These are phyloP conservation scores for Batkoa obscura DNA, from an alignment of 371 early-diverging fungal genomes.

Conservation along the genomic window DNA sequence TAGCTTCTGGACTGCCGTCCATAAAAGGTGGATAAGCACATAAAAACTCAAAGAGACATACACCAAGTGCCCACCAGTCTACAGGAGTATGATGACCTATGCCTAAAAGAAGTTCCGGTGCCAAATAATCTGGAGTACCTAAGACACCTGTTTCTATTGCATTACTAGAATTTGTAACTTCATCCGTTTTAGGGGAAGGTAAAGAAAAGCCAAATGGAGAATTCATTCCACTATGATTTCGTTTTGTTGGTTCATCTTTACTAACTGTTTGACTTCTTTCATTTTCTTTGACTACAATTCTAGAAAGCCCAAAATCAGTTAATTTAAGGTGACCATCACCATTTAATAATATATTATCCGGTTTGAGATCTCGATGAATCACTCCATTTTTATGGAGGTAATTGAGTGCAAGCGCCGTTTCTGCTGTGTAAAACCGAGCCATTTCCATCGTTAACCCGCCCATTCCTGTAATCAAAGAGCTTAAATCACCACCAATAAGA, in stretches of 20 bases:
- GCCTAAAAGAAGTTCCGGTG: slow-evolving; percentile 86
- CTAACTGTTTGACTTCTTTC: too few species aligned
- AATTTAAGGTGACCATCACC: slow-evolving; percentile 71
- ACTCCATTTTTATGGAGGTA: slow-evolving; percentile 68
- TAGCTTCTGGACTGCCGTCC: slow-evolving; percentile 55
- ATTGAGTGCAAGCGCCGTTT: slow-evolving; percentile 72
- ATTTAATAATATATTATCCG: slow-evolving; percentile 63
- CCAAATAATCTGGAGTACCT: slow-evolving; percentile 95
- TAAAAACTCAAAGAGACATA: slow-evolving; percentile 75
- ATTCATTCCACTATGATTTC: too few species aligned
- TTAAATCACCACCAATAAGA: slow-evolving; percentile 89
- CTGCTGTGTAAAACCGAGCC: slow-evolving; percentile 75
- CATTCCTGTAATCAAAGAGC: slow-evolving; percentile 53
- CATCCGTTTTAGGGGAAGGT: slow-evolving; percentile 4
- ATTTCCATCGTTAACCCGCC: slow-evolving; percentile 60
- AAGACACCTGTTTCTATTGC: slow-evolving; percentile 9
- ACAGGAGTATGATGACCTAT: slow-evolving; percentile 66
- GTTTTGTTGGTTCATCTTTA: too few species aligned
- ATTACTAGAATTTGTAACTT: neutral
- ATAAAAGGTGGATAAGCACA: slow-evolving; percentile 78
- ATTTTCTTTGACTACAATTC: slow-evolving; percentile 25
- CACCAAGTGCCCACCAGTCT: slow-evolving; percentile 89
- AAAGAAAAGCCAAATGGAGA: too few species aligned
- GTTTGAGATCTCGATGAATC: slow-evolving; percentile 67
- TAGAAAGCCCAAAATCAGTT: slow-evolving; percentile 85